Percentiles rank a stretch among this genome's conserved stretches.
Evolutionary conservation across 2,329 filamentous ascomycete species (phyloP).

Genomic region (Fusarium chaquense): DNA sequence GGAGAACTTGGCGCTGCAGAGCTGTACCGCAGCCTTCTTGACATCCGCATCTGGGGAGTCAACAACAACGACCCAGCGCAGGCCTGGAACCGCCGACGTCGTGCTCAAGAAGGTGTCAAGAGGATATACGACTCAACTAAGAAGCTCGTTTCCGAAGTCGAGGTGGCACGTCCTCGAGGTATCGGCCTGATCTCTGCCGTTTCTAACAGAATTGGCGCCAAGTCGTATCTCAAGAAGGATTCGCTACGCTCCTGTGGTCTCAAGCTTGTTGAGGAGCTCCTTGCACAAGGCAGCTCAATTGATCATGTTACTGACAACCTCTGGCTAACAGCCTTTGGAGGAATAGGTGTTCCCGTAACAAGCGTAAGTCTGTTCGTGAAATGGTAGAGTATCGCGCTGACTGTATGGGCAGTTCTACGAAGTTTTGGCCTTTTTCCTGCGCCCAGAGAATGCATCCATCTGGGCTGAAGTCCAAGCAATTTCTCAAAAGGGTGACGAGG

Average conservation of each 20-base stretch:
- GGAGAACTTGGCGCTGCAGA: constrained; percentile 58
- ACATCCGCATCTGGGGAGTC: constrained; percentile 60
- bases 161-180: constrained; percentile 48
- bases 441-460: constrained; percentile 55
- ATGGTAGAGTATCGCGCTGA: background rate
- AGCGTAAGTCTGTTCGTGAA: constrained; percentile 46
- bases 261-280: constrained; percentile 54
- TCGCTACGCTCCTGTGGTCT: constrained; percentile 56
- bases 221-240: constrained; percentile 49
- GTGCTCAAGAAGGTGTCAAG: constrained; percentile 56
- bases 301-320: constrained; percentile 54
- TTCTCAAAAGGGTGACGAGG: constrained; percentile 52
- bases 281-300: constrained; percentile 49
- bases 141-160: constrained; percentile 55
- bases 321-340: constrained; percentile 57
- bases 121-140: constrained; percentile 55
- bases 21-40: constrained; percentile 57
- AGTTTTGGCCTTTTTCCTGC: constrained; percentile 57
- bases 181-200: constrained; percentile 49
- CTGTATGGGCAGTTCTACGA: constrained; percentile 56
- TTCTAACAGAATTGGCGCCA: constrained; percentile 47
- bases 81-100: constrained; percentile 60
- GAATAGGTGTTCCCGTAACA: constrained; percentile 55
- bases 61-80: constrained; percentile 62
- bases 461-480: constrained; percentile 59